A percentile compares a stretch with the other conserved stretches of the same genome.
These are phyloP conservation scores for Aspergillus quadricinctus DNA, from an alignment of 2,329 filamentous ascomycete species.

Conservation along the genomic window DNA sequence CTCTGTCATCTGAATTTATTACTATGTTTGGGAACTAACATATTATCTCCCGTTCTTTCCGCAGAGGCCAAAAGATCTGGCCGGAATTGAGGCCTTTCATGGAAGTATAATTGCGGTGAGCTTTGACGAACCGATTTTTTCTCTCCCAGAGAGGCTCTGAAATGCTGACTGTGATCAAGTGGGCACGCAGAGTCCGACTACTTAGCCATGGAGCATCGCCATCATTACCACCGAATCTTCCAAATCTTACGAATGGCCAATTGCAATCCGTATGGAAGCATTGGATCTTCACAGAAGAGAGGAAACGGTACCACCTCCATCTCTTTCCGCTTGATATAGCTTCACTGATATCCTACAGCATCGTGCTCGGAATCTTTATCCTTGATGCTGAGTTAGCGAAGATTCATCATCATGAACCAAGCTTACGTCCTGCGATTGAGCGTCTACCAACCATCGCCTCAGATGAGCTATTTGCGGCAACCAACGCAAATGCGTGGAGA, in stretches of 20 bases:
- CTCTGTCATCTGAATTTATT: background rate
- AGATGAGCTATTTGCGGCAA: too few relatives aligned
- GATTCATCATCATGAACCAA: too few relatives aligned
- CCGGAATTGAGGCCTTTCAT: slow-evolving; percentile 1
- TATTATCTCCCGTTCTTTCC: too few relatives aligned
- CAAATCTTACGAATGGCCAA: background rate
- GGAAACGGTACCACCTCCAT: slow-evolving; percentile 1
- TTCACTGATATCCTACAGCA: too few relatives aligned
- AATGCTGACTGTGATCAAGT: background rate
- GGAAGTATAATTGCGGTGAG: slow-evolving; percentile 7
- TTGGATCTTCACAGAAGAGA: background rate
- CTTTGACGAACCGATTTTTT: background rate
- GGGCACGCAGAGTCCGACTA: background rate
- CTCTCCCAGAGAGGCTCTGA: too few relatives aligned
- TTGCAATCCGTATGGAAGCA: background rate
- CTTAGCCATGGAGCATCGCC: background rate
- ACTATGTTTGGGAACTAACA: too few relatives aligned
- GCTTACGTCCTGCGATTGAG: too few relatives aligned
- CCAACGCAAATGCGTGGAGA: too few relatives aligned
- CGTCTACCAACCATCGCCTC: too few relatives aligned
- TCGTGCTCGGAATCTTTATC: too few relatives aligned
- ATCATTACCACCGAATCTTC: background rate
- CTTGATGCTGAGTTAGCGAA: too few relatives aligned
- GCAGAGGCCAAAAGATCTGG: slow-evolving; percentile 17
- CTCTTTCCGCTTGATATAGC: too few relatives aligned